phyloP scores from a whole-genome alignment of 208 protist genomes.

The Acanthamoeba rhysodes region DNA sequence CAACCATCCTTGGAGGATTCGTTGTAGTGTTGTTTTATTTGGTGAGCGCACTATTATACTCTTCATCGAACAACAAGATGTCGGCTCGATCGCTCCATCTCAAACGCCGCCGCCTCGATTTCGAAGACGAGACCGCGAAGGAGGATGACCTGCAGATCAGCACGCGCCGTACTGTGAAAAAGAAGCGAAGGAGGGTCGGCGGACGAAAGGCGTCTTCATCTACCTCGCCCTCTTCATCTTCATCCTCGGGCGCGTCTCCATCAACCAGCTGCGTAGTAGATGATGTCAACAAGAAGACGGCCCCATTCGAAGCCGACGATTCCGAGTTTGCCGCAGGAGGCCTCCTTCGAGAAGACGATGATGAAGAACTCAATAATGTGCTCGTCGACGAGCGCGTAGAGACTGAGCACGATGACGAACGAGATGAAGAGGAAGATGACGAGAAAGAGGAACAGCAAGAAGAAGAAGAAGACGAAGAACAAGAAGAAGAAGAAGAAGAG shows the following conservation, averaged over 20 bases:
- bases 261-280: background rate
- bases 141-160: background rate
- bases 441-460: background rate
- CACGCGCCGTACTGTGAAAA: background rate
- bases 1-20: background rate
- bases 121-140: background rate
- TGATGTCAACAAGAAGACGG: background rate
- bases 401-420: background rate
- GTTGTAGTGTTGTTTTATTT: too few species aligned
- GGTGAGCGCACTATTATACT: too few species aligned
- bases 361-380: background rate
- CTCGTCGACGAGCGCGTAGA: background rate
- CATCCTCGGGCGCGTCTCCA: background rate
- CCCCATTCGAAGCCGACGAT: background rate
- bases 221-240: background rate
- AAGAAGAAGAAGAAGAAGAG: background rate
- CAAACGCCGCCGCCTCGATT: slow-evolving; percentile 24
- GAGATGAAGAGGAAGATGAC: background rate
- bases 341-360: background rate
- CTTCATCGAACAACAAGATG: too few species aligned
- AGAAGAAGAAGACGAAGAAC: background rate
- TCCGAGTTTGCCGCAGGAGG: background rate
- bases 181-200: slow-evolving; percentile 3
- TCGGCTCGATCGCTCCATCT: background rate
- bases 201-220: background rate